These are phyloP conservation scores for Penicillium sp. DNA, from an alignment of 2,329 filamentous ascomycete genomes.

Conservation along the genomic window DNA sequence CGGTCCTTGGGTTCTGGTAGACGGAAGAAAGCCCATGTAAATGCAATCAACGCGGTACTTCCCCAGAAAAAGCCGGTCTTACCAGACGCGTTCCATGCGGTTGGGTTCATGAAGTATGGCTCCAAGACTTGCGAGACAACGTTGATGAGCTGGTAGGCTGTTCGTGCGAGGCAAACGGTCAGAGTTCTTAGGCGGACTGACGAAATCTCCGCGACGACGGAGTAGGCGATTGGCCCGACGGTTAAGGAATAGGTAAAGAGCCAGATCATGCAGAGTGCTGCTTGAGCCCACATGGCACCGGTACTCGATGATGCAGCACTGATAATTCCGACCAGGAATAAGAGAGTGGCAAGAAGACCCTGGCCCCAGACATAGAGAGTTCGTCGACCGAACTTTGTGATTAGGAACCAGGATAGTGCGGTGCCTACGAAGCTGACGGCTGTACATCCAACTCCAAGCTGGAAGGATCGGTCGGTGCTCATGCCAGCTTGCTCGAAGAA, in stretches of 20 bases:
- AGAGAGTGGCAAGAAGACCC: slow-evolving; percentile 25
- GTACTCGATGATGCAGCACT: slow-evolving; percentile 22
- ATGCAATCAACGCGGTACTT: slow-evolving; percentile 24
- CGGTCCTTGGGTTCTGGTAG: slow-evolving; percentile 40
- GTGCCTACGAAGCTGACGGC: slow-evolving; percentile 58
- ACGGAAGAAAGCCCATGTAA: slow-evolving; percentile 40
- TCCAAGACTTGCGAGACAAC: slow-evolving; percentile 48
- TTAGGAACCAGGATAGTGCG: slow-evolving; percentile 50
- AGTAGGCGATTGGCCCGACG: slow-evolving; percentile 57
- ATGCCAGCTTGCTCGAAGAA: slow-evolving; percentile 46
- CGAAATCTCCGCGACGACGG: slow-evolving; percentile 55
- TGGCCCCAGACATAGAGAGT: slow-evolving; percentile 40
- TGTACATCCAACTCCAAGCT: slow-evolving; percentile 44
- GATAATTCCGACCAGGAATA: slow-evolving; percentile 32
- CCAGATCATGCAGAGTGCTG: slow-evolving; percentile 51
- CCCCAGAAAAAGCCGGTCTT: slow-evolving; percentile 46
- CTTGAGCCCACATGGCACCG: slow-evolving; percentile 36
- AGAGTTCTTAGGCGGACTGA: slow-evolving; percentile 57
- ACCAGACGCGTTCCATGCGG: slow-evolving; percentile 39
- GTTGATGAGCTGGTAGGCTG: slow-evolving; percentile 51
- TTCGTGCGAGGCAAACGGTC: slow-evolving; percentile 56
- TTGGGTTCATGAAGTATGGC: slow-evolving; percentile 37
- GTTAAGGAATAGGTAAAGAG: slow-evolving; percentile 58
- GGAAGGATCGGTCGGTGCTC: slow-evolving; percentile 32
- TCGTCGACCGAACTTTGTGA: slow-evolving; percentile 40